Evolutionary conservation across 2,329 filamentous ascomycete species (phyloP), one percentile per base, ranked within the genome.

Genomic region (Colletotrichum liaoningense): DNA sequence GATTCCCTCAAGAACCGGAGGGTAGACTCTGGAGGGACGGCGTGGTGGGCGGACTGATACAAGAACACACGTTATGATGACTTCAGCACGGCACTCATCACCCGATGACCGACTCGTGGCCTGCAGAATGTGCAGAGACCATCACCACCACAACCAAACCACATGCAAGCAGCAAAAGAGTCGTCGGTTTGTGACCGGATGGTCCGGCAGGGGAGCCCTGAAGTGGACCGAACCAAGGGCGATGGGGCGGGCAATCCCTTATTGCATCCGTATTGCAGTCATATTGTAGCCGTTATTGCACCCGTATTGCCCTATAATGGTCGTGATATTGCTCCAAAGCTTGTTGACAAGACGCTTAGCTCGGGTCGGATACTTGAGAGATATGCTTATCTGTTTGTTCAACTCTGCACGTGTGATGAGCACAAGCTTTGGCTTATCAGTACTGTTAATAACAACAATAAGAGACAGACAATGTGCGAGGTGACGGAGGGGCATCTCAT

Each of bases 81-180:
- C 52, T 58, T 66, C 60, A 59, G 49, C 30, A 54, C 38, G 57
- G n/a, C 22, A 42, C 24, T 42, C 26, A 8, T 49, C 42, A 49
- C 42, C 42, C 42, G 42, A 49, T 49, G 16, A n/a, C 19, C n/a
- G 69, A 72, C 52, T 72, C 66, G 66, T 69, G 54, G 65, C 42
- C 46, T 42, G 46, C 59, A 63, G 60, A 60, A 66, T 19, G 35
- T 42, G 46, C 59, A 63, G 60, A 64, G 46, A 46, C 33, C n/a
- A 46, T n/a, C 14, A 22, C 22, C n/a, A 46, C 26, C 11, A 22
- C 22, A 52, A 24, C 38, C 22, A 16, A 9, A 54, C 60, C 33
- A 28, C 38, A 49, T 26, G 55, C 46, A 19, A 54, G 33, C 9
- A 35, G 33, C 33, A 42, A 42, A 42, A 42, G 7, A 55, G 12